Evolutionary conservation across 1,139 yeast genomes (phyloP).

Genomic region (Hansenula sp.): DNA sequence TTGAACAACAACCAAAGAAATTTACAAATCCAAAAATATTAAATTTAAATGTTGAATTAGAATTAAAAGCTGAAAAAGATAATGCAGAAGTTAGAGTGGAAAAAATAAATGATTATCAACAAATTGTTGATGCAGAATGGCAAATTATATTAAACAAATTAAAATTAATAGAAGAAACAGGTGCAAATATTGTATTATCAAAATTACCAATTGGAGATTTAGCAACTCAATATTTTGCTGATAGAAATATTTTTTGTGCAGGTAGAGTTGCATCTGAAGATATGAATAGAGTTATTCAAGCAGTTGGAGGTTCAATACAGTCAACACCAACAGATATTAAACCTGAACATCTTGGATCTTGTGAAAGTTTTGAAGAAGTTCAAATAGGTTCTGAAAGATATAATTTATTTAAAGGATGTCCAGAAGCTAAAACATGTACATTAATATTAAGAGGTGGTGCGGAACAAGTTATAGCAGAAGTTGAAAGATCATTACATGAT

Average conservation of each 20-base stretch:
- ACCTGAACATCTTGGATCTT: conserved; percentile 75
- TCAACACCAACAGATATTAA: conserved; percentile 82
- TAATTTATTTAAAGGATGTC: conserved; percentile 89
- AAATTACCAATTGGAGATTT: conserved; percentile 96
- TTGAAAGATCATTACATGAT: conserved; percentile 94
- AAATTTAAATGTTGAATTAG: conserved; percentile 86
- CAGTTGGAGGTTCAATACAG: conserved; percentile 91
- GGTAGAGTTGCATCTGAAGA: conserved; percentile 90
- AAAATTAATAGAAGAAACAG: conserved; percentile 75
- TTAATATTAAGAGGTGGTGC: conserved; percentile 95
- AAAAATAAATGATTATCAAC: conserved; percentile 91
- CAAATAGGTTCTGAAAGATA: conserved; percentile 96
- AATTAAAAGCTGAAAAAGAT: conserved; percentile 96
- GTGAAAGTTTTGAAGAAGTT: conserved; percentile 81
- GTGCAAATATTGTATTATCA: conserved; percentile 90
- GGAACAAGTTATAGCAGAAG: conserved; percentile 97
- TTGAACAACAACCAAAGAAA: conserved; percentile 94
- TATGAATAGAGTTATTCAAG: conserved; percentile 86
- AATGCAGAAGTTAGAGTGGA: conserved; percentile 99
- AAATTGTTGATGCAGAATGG: conserved; percentile 98
- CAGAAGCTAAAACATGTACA: conserved; percentile 91
- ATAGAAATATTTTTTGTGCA: conserved; percentile 93
- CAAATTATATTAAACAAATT: conserved; percentile 83
- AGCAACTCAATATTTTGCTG: conserved; percentile 98
- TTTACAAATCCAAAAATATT: conserved; percentile 79